Evolutionary conservation across 108 stramenopile genomes (phyloP).

Genomic region (Ochromonas danica): DNA sequence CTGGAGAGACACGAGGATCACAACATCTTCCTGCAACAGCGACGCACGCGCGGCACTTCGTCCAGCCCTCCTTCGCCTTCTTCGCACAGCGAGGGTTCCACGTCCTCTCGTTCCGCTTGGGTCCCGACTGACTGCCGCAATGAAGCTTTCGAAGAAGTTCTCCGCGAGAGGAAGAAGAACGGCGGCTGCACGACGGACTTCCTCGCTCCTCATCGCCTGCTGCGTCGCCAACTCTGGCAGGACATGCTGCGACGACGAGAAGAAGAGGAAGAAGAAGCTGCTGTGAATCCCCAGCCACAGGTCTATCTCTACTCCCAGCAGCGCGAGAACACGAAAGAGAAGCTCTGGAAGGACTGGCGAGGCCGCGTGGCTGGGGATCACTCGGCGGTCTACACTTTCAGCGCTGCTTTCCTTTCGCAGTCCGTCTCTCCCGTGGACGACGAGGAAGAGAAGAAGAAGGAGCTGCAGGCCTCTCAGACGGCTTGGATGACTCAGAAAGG

Average conservation of each 20-base stretch:
- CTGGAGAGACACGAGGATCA: neutral
- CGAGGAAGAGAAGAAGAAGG: conserved; percentile 35
- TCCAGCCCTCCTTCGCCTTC: neutral
- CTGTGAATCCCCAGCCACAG: conserved; percentile 49
- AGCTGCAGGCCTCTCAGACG: neutral
- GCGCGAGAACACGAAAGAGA: neutral
- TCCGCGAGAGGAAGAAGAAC: neutral
- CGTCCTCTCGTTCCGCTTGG: neutral
- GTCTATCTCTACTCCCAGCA: neutral
- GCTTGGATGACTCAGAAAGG: conserved; percentile 44
- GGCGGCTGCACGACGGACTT: too few relatives aligned
- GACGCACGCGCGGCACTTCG: neutral
- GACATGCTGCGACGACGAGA: neutral
- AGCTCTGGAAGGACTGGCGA: conserved; percentile 32
- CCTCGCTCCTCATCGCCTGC: conserved; percentile 24
- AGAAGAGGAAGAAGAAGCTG: conserved; percentile 15
- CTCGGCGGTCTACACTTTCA: conserved; percentile 51
- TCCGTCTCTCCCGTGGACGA: conserved; percentile 52
- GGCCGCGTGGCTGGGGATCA: conserved; percentile 36
- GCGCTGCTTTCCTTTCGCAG: conserved; percentile 51
- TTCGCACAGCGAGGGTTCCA: neutral
- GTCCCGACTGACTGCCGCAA: conserved; percentile 16
- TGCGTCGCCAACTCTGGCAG: neutral
- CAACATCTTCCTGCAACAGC: neutral
- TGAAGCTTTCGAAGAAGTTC: neutral